These are phyloP conservation scores for Fusarium hostae DNA, from an alignment of 2,329 filamentous ascomycete species.

Conservation along the genomic window DNA sequence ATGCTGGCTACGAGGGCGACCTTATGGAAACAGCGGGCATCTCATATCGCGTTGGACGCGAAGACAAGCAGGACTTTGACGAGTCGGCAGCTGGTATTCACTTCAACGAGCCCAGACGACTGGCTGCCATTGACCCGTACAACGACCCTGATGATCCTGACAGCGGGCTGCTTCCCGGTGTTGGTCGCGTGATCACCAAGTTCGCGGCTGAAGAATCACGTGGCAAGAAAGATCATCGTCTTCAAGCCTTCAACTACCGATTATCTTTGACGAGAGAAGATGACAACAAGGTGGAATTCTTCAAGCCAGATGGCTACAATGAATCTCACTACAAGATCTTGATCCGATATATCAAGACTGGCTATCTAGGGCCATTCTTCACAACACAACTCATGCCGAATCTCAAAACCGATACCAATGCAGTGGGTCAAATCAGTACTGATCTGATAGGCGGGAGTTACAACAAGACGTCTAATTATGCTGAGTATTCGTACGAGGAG, in stretches of 20 bases:
- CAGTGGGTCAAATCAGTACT: constrained; percentile 27
- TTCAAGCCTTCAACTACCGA: constrained; percentile 34
- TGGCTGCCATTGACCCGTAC: constrained; percentile 20
- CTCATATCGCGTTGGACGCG: constrained; percentile 27
- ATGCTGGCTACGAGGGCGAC: constrained; percentile 36
- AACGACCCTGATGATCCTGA: background rate
- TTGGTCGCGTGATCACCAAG: constrained; percentile 2
- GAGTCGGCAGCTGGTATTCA: constrained; percentile 28
- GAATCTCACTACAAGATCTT: constrained; percentile 24
- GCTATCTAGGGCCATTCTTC: constrained; percentile 19
- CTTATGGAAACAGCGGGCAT: constrained; percentile 35
- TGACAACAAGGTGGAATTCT: constrained; percentile 22
- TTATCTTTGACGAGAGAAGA: constrained; percentile 6
- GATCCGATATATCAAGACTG: constrained; percentile 24
- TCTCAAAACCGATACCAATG: constrained; percentile 29
- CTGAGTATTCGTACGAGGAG: constrained; percentile 24
- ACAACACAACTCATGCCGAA: constrained; percentile 31
- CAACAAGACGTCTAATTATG: constrained; percentile 21
- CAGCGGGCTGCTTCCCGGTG: constrained; percentile 19
- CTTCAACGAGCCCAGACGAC: background rate
- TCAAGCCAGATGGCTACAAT: constrained; percentile 25
- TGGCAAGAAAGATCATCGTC: constrained; percentile 26
- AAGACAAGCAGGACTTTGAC: constrained; percentile 19
- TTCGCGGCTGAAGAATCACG: background rate
- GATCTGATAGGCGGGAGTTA: constrained; percentile 30